Evolutionary conservation across 1,284 basidiomycete genomes (phyloP).

Genomic region (Melampsora americana): DNA sequence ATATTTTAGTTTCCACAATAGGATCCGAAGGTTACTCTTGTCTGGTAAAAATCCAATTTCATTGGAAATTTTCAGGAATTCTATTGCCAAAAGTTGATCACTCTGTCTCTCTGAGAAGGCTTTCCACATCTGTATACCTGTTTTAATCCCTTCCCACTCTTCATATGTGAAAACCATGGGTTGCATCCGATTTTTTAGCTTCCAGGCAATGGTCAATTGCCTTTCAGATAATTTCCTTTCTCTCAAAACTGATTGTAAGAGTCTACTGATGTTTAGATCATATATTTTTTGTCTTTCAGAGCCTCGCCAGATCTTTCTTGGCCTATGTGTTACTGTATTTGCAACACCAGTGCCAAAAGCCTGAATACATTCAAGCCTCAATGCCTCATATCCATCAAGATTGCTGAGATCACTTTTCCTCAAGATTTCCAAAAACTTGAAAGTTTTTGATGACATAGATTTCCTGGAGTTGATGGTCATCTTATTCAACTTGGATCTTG

Average conservation of each 20-base stretch:
- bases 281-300: neutral
- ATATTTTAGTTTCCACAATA: neutral
- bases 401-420: conserved; percentile 3
- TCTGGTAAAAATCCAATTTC: neutral
- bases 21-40: neutral
- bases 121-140: neutral
- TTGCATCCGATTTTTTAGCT: neutral
- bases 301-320: neutral
- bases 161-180: neutral
- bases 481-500: no score
- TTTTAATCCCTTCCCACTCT: neutral
- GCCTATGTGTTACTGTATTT: neutral
- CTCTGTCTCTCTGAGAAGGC: neutral
- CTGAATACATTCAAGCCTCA: neutral
- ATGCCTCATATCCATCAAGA: neutral
- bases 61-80: neutral
- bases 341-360: neutral
- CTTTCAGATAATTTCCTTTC: neutral
- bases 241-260: neutral
- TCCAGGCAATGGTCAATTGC: neutral
- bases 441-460: no score
- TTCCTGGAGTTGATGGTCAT: no score
- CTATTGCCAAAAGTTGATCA: neutral
- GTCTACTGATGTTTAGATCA: neutral
- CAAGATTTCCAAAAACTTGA: neutral